Conservation (phyloP, 345 rosid genomes). For the Turnera subulata region DNA sequence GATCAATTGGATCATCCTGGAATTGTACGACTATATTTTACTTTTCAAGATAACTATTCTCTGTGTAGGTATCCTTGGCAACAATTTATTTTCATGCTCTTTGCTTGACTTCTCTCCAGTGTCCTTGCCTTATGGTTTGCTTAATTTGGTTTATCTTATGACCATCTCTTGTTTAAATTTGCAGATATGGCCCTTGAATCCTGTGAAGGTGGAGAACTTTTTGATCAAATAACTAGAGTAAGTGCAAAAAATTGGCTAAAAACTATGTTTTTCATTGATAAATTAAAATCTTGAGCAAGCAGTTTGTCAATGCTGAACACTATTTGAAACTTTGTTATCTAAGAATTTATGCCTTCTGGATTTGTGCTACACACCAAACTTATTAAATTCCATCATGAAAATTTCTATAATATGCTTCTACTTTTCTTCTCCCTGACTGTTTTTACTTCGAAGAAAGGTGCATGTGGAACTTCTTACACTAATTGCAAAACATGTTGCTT, state of each 20-base stretch:
- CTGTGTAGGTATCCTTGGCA: constrained; percentile 60
- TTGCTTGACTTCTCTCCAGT: no score
- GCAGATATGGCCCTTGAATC: constrained; percentile 99
- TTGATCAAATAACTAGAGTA: constrained; percentile 97
- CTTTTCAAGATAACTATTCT: constrained; percentile 86
- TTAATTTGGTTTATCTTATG: constrained; percentile 13
- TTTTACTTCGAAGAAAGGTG: no score
- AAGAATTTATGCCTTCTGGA: background rate
- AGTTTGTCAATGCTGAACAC: no score
- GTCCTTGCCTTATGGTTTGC: constrained; percentile 1
- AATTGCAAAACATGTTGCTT: background rate
- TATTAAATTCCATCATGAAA: background rate
- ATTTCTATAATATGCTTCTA: no score
- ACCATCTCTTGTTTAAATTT: constrained; percentile 26
- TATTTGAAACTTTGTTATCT: no score
- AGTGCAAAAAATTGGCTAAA: constrained; percentile 32
- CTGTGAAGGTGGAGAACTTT: constrained; percentile 97
- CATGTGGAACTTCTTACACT: no score
- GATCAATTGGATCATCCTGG: constrained; percentile 99
- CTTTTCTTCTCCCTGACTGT: no score
- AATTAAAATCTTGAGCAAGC: no score
- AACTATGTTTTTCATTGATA: no score
- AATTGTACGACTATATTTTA: constrained; percentile 76
- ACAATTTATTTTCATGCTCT: background rate
- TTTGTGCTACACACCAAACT: background rate